Percentiles rank a stretch among this genome's conserved stretches.
These are phyloP conservation scores for Herpetospermum pedunculosum DNA, from an alignment of 306 rosid genomes.

Conservation along the genomic window DNA sequence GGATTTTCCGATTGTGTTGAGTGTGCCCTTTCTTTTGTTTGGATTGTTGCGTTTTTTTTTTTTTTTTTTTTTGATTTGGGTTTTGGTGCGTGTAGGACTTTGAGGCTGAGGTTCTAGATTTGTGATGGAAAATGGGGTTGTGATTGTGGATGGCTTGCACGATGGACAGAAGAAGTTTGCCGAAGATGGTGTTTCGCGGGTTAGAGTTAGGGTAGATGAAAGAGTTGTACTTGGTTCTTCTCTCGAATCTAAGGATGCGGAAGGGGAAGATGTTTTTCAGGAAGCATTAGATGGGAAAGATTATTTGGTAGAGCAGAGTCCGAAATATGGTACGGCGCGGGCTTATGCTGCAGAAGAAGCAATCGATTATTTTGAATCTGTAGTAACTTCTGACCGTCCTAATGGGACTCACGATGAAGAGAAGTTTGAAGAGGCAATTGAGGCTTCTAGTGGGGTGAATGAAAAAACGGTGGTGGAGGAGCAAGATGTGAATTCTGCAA, in stretches of 20 bases:
- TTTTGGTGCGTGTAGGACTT: constrained; percentile 43
- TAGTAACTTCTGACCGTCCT: constrained; percentile 15
- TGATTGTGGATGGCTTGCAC: constrained; percentile 22
- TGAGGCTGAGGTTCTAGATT: constrained; percentile 16
- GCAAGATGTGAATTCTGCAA: constrained; percentile 3
- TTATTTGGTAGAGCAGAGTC: constrained; percentile 20
- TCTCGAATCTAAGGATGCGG: constrained; percentile 29
- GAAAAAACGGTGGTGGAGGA: constrained; percentile 7
- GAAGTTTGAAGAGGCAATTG: constrained; percentile 41
- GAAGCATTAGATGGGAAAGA: constrained; percentile 34
- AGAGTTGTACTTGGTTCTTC: constrained; percentile 26
- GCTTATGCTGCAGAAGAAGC: constrained; percentile 7
- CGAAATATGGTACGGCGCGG: not conserved
- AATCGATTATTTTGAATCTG: constrained; percentile 12
- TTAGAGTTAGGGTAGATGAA: constrained; percentile 14
- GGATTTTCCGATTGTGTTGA: not conserved
- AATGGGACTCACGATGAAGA: constrained; percentile 23
- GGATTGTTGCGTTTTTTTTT: not conserved
- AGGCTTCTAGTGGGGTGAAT: not conserved
- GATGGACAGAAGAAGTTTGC: constrained; percentile 28
- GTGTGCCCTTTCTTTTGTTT: not conserved
- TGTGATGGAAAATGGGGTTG: constrained; percentile 51
- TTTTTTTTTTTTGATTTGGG: not conserved
- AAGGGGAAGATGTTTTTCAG: constrained; percentile 41
- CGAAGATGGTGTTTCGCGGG: constrained; percentile 25